These are phyloP conservation scores for Naegleria lovaniensis DNA, from an alignment of 208 protist species.

Conservation along the genomic window DNA sequence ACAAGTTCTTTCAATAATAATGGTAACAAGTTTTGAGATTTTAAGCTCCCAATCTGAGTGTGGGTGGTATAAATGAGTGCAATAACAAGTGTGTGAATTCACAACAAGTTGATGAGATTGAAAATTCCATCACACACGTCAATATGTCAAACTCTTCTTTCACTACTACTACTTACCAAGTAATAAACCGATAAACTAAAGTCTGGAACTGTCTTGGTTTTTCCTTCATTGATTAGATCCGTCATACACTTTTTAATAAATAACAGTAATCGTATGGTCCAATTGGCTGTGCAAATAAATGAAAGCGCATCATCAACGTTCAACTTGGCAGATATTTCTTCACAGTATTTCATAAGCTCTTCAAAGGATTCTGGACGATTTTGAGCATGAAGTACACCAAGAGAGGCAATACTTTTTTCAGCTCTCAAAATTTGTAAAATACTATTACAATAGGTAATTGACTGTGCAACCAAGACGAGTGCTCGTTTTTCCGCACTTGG, in stretches of 20 bases:
- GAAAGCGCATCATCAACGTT: background rate
- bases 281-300: background rate
- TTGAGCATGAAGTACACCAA: background rate
- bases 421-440: background rate
- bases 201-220: background rate
- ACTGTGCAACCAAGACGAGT: background rate
- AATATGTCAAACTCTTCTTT: no score
- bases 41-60: no score
- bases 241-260: background rate
- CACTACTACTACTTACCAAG: background rate
- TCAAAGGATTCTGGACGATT: background rate
- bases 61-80: no score
- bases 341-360: background rate
- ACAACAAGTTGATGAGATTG: no score
- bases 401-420: background rate
- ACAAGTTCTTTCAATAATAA: no score
- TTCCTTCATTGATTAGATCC: background rate
- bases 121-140: no score
- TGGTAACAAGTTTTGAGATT: no score
- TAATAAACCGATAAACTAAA: background rate
- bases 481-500: background rate
- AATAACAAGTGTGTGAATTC: no score
- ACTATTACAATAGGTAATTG: background rate
- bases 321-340: background rate
- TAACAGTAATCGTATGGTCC: background rate